phyloP scores from a whole-genome alignment of 805 yeast species.

The Saccharomycopsis guyanensis region DNA sequence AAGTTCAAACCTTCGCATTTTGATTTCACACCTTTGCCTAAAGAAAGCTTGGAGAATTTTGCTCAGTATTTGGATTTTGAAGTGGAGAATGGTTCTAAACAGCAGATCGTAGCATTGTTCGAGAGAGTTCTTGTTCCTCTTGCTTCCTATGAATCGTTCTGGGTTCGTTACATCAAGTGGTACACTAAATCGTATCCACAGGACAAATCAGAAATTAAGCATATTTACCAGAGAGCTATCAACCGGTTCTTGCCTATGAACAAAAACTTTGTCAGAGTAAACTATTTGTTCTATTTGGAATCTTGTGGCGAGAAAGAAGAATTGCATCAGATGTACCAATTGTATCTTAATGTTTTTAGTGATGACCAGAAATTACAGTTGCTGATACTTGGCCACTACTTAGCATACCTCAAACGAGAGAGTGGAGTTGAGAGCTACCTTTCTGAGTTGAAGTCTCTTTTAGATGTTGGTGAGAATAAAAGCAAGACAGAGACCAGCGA shows the following conservation, averaged over 20 bases:
- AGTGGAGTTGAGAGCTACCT: constrained; percentile 3
- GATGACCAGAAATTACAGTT: constrained; percentile 1
- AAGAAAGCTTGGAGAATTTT: constrained; percentile 50
- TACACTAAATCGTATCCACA: constrained; percentile 28
- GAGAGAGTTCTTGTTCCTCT: constrained; percentile 70
- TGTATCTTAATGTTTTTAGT: constrained; percentile 6
- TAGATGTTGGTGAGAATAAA: neutral
- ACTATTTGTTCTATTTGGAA: constrained; percentile 17
- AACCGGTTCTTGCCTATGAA: constrained; percentile 31
- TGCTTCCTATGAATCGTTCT: constrained; percentile 49
- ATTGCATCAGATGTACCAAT: neutral
- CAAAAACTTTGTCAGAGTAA: constrained; percentile 15
- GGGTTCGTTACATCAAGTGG: constrained; percentile 64
- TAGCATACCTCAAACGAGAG: constrained; percentile 7
- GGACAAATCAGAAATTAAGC: constrained; percentile 30
- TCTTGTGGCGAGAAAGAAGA: constrained; percentile 6
- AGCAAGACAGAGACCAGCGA: neutral
- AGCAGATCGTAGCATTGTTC: constrained; percentile 42
- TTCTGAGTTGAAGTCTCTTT: neutral
- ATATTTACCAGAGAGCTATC: constrained; percentile 46
- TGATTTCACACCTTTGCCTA: constrained; percentile 38
- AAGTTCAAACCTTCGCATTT: constrained; percentile 51
- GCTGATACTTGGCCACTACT: constrained; percentile 5
- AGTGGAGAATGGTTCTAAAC: constrained; percentile 24
- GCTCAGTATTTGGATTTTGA: constrained; percentile 45